These are phyloP conservation scores for Cystoderma amianthinum DNA, from an alignment of 768 basidiomycete genomes.

Conservation along the genomic window DNA sequence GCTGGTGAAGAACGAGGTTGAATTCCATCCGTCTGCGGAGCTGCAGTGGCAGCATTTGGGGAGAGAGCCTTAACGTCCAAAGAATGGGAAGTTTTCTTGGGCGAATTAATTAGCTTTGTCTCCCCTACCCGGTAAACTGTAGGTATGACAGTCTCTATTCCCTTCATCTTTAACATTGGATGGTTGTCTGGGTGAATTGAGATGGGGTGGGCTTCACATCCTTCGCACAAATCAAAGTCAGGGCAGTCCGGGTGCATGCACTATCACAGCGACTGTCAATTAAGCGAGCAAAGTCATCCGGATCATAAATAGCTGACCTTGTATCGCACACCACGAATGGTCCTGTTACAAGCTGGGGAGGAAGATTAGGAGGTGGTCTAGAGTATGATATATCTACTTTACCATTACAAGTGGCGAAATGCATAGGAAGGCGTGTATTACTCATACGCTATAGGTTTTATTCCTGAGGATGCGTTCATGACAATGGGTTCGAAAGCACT, in stretches of 20 bases:
- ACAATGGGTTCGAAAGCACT: slow-evolving; percentile 11
- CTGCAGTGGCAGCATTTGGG: too few species aligned
- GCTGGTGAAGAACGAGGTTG: too few species aligned
- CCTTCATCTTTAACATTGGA: slow-evolving; percentile 69
- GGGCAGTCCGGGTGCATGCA: slow-evolving; percentile 76
- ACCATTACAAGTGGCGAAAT: slow-evolving; percentile 60
- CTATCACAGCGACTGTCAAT: slow-evolving; percentile 20
- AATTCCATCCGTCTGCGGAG: too few species aligned
- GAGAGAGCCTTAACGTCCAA: too few species aligned
- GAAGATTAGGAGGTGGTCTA: too few species aligned
- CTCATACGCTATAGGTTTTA: slow-evolving; percentile 15
- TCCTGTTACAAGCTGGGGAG: slow-evolving; percentile 38
- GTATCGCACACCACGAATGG: slow-evolving; percentile 60
- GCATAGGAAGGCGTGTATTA: slow-evolving; percentile 15
- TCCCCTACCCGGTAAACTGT: slow-evolving; percentile 23
- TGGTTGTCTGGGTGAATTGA: slow-evolving; percentile 67
- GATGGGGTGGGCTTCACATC: slow-evolving; percentile 78
- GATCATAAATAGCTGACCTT: slow-evolving; percentile 39
- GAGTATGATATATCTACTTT: too few species aligned
- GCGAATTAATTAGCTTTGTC: slow-evolving; percentile 13
- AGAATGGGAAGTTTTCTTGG: too few species aligned
- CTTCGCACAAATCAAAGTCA: slow-evolving; percentile 76
- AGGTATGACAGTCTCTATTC: slow-evolving; percentile 34
- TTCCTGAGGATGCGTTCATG: not conserved
- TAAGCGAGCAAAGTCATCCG: not conserved